Evolutionary conservation across 768 basidiomycete species (phyloP), one percentile per base, ranked within the genome.

Genomic region (Collybia nuda): DNA sequence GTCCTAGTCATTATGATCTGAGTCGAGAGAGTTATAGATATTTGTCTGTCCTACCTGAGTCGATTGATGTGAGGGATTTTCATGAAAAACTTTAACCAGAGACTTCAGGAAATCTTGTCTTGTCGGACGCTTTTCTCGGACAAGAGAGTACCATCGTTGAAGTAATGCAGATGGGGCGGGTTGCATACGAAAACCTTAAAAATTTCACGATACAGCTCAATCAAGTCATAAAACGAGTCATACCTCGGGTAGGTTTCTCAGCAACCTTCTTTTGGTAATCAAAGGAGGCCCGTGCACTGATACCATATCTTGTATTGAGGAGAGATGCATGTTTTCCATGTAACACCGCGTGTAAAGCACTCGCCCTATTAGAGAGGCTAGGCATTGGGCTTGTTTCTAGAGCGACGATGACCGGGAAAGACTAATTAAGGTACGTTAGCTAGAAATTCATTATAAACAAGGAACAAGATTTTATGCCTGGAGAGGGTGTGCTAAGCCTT

Each of bases 401-500:
- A 5, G 94, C 90, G 7, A 98, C 81, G 49, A 98, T 87, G 21
- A 93, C 81, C 0, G 96, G 94, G 65, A 97, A 87, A 28, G 92
- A 96, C 86, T 95, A 55, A 2, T 47, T 17, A 23, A 18, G 4
- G 29, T 48, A 17, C 21, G 17, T 32, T 1, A 52, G 18, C 22
- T 21, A 32, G 43, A 18, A 48, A 21, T 5, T 15, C 29, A 21
- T 38, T 26, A n/a, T 26, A 15, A 29, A 38, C 11, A 14, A 17
- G 51, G 44, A 39, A 28, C 3, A 21, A 40, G 23, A 19, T 38
- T 47, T 11, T 78, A 47, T 60, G 88, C 90, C 75, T 92, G 90
- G 5, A 99, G 77, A 0, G 97, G 97, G 69, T 98, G 95, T 5
- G 93, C 92, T 45, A 98, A 76, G 2, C 97, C 97, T 67, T 98